Evolutionary conservation across 2,329 filamentous ascomycete genomes (phyloP), one percentile per base, ranked within the genome.

Genomic region (Cordyceps javanica): DNA sequence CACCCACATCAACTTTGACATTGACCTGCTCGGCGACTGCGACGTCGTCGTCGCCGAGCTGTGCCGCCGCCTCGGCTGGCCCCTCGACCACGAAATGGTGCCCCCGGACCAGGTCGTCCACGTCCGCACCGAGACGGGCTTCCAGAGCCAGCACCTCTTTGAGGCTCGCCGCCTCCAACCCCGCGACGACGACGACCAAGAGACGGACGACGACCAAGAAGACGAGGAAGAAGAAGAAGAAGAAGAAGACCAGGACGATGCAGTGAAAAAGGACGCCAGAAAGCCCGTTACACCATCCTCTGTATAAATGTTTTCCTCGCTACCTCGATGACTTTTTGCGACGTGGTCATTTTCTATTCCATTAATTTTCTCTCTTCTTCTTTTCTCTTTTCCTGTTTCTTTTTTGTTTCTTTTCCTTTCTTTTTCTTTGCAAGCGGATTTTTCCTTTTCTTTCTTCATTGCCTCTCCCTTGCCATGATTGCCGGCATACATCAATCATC

Each of bases 1-100:
- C 57, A 80, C 79, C 36, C 93, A 97, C 72, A 89, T 96, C 69
- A 91, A 95, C 69, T 97, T 99, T 66, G 94, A 99, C 72, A 91
- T 99, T 64, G 92, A 97, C 69, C 81, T 99, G 57, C 79, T 97
- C n/a, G 94, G 94, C 36, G 91, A 97, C 69, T 97, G 93, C 72
- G 94, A 99, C 68, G 82, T 91, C 41, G 86, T 97, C 9, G 89
- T 97, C 14, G 82, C 88, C 0, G 93, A 97, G 75, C 81, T 99
- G 54, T 93, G 90, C 68, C 82, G 86, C 45, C 83, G 90, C 13
- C 86, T 90, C 1, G 88, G 87, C 3, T 97, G 94, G 94, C 77
- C 84, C 7, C 72, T 96, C 55, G 69, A 82, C 45, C 91, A 97
- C 67, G 86, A 90, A 62, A 96, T 96, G 90, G 82, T 94, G 59